Conservation (phyloP, 1,284 basidiomycete species). For the Clitocybe nebularis region DNA sequence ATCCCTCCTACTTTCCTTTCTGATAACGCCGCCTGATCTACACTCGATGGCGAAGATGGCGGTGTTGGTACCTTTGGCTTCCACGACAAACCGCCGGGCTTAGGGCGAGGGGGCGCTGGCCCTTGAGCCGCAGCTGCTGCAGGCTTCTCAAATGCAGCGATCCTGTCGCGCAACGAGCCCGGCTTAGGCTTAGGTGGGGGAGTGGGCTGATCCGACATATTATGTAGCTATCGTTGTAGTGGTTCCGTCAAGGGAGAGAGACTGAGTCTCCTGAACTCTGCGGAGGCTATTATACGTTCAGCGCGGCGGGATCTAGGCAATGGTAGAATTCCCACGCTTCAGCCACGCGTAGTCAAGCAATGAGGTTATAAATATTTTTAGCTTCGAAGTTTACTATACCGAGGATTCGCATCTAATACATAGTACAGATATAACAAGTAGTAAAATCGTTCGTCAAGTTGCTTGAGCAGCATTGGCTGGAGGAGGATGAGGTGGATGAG, state of each 20-base stretch:
- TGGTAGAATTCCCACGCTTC: constrained; percentile 2
- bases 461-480: too few species aligned
- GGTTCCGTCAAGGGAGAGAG: constrained; percentile 14
- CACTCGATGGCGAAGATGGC: constrained; percentile 28
- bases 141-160: constrained; percentile 76
- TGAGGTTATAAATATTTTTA: neutral
- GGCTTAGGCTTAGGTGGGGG: constrained; percentile 48
- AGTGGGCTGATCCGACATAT: constrained; percentile 36
- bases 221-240: constrained; percentile 10
- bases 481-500: too few species aligned
- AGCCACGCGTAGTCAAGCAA: neutral
- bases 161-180: constrained; percentile 77
- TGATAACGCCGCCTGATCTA: constrained; percentile 10
- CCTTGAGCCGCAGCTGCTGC: constrained; percentile 31
- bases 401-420: too few species aligned
- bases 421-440: too few species aligned
- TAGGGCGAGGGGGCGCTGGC: constrained; percentile 60
- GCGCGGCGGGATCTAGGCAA: constrained; percentile 1
- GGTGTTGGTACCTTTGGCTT: constrained; percentile 61
- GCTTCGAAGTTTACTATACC: too few species aligned
- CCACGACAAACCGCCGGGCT: constrained; percentile 67
- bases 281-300: constrained; percentile 1
- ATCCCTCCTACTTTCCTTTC: constrained; percentile 40
- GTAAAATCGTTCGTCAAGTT: too few species aligned
- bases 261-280: neutral